These are phyloP conservation scores for Lecanosticta acicola DNA, from an alignment of 2,329 filamentous ascomycete genomes.

Conservation along the genomic window DNA sequence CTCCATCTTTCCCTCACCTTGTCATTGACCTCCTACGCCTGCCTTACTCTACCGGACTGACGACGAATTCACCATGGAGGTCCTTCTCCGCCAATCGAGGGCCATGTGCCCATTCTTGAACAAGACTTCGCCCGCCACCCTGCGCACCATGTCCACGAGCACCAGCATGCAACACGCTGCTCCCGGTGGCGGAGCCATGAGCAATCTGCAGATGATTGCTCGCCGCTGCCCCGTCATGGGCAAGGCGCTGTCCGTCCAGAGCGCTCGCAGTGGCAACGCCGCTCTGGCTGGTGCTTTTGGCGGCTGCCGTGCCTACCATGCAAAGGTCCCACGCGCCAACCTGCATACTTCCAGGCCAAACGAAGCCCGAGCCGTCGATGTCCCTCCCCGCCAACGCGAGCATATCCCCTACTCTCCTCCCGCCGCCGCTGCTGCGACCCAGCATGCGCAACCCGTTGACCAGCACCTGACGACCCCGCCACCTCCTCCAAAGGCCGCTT, in stretches of 20 bases:
- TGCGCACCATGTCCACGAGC: constrained; percentile 80
- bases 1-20: background rate
- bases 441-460: constrained; percentile 26
- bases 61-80: constrained; percentile 63
- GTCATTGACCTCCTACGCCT: background rate
- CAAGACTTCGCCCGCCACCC: constrained; percentile 83
- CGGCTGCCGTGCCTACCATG: constrained; percentile 45
- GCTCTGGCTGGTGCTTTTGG: constrained; percentile 46
- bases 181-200: constrained; percentile 81
- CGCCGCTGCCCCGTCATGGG: constrained; percentile 98
- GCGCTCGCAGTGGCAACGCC: constrained; percentile 44
- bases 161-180: constrained; percentile 59
- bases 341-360: constrained; percentile 76
- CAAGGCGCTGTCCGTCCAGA: constrained; percentile 80
- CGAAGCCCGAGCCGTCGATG: constrained; percentile 71
- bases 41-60: background rate
- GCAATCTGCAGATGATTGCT: constrained; percentile 89
- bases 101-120: constrained; percentile 96
- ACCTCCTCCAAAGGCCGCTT: constrained; percentile 46
- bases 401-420: constrained; percentile 21
- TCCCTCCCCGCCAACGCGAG: constrained; percentile 28
- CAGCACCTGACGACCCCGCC: constrained; percentile 40
- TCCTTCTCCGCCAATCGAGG: constrained; percentile 89
- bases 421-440: constrained; percentile 14
- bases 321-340: constrained; percentile 57